Conservation (phyloP, 2,329 filamentous ascomycete genomes). For the Leptographium radiaticola region DNA sequence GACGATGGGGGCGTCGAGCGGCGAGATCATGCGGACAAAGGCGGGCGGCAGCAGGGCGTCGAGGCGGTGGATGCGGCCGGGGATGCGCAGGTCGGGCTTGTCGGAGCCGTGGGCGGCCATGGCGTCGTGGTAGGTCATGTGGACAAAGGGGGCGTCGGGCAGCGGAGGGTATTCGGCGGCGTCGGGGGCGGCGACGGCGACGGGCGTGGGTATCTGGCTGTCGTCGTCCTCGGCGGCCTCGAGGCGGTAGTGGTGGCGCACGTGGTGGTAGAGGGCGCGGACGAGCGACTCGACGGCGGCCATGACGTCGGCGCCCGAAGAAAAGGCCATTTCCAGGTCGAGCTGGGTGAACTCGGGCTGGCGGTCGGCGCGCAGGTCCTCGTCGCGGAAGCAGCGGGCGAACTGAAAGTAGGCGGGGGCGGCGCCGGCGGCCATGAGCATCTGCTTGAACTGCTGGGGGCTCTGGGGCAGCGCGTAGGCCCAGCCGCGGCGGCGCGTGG, state of each 20-base stretch:
- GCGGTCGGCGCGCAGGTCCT: constrained; percentile 80
- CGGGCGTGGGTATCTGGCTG: constrained; percentile 12
- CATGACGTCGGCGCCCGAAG: constrained; percentile 60
- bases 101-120: constrained; percentile 78
- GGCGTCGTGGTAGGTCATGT: constrained; percentile 59
- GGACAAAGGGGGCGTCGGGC: constrained; percentile 30
- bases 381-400: constrained; percentile 88
- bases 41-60: constrained; percentile 48
- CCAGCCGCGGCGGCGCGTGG: constrained; percentile 59
- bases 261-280: constrained; percentile 35
- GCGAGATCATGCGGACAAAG: constrained; percentile 63
- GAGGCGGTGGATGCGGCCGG: constrained; percentile 49
- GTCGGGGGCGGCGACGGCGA: background rate
- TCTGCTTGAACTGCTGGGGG: constrained; percentile 97
- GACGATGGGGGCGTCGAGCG: constrained; percentile 53
- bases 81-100: constrained; percentile 79
- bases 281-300: constrained; percentile 36
- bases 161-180: constrained; percentile 14
- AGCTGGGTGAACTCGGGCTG: constrained; percentile 94
- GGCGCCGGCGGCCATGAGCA: constrained; percentile 85
- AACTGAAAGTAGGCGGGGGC: constrained; percentile 71
- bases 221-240: constrained; percentile 15
- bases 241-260: constrained; percentile 27
- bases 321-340: constrained; percentile 89
- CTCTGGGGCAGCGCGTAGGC: constrained; percentile 93